These are phyloP conservation scores for Aspergillus panamensis DNA, from an alignment of 495 filamentous ascomycete species.

Conservation along the genomic window DNA sequence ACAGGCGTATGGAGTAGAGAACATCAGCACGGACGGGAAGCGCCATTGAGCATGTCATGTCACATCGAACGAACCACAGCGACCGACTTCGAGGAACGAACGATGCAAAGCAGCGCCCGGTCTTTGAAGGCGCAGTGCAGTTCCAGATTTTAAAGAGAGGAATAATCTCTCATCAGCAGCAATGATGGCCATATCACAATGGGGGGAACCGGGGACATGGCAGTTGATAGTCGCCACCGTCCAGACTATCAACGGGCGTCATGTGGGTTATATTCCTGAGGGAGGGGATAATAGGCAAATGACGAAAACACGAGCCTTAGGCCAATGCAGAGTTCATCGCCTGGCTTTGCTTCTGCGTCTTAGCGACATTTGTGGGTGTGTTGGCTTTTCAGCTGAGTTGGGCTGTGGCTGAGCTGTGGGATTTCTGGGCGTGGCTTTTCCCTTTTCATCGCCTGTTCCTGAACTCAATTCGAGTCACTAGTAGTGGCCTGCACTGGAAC, in stretches of 20 bases:
- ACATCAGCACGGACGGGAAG: not conserved
- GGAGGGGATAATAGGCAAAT: not conserved
- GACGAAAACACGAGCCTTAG: conserved; percentile 8
- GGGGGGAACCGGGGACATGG: not conserved
- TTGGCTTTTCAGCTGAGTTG: conserved; percentile 12
- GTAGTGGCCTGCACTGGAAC: not conserved
- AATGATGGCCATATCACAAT: no score
- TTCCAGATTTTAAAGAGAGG: not conserved
- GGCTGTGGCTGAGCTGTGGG: conserved; percentile 16
- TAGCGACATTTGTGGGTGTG: not conserved
- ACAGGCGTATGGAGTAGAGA: conserved; percentile 6
- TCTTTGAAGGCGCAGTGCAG: not conserved
- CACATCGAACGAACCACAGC: not conserved
- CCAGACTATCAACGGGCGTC: not conserved
- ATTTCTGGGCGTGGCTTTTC: not conserved
- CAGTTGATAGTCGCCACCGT: not conserved
- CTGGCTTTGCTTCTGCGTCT: not conserved
- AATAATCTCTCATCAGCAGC: not conserved
- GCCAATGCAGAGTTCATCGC: not conserved
- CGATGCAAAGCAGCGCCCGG: not conserved
- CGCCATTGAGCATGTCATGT: not conserved
- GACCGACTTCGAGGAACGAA: not conserved
- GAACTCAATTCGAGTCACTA: conserved; percentile 11
- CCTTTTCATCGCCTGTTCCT: conserved; percentile 5
- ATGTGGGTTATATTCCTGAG: not conserved